Conservation (phyloP, 192 early-diverging fungal genomes). For the Obelidium mucronatum region DNA sequence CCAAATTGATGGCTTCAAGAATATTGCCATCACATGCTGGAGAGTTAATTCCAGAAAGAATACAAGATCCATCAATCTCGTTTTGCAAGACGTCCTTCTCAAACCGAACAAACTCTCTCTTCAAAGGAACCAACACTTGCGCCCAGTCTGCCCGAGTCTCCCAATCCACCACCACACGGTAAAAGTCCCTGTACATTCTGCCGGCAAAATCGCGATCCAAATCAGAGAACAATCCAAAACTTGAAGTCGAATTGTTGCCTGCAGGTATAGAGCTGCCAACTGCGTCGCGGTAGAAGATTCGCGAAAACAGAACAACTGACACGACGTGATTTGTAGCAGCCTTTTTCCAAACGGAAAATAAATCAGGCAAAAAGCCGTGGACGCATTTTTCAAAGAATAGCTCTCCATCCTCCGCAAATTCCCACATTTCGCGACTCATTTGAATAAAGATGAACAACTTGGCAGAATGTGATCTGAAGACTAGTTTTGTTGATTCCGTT, state of each 20-base stretch:
- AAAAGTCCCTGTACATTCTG: constrained; percentile 88
- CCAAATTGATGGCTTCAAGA: constrained; percentile 95
- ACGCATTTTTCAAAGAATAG: constrained; percentile 89
- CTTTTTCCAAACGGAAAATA: constrained; percentile 87
- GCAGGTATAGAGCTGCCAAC: neutral
- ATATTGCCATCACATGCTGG: constrained; percentile 92
- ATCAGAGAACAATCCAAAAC: constrained; percentile 14
- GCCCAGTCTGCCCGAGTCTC: constrained; percentile 82
- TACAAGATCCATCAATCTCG: constrained; percentile 51
- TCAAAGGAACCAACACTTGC: constrained; percentile 63
- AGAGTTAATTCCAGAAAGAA: constrained; percentile 79
- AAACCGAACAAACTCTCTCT: constrained; percentile 79
- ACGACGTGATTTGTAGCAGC: constrained; percentile 90
- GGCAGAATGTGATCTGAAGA: constrained; percentile 93
- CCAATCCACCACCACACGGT: constrained; percentile 94
- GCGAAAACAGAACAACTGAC: constrained; percentile 93
- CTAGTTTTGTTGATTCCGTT: constrained; percentile 77
- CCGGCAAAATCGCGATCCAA: constrained; percentile 47
- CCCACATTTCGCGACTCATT: constrained; percentile 97
- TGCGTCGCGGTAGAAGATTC: constrained; percentile 77
- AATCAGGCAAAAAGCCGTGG: constrained; percentile 83
- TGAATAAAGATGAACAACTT: constrained; percentile 96
- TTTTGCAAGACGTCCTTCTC: constrained; percentile 69
- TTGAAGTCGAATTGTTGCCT: neutral
- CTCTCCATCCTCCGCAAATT: constrained; percentile 97